Evolutionary conservation across 495 filamentous ascomycete genomes (phyloP).

Genomic region (Parachaetomium inaequale): DNA sequence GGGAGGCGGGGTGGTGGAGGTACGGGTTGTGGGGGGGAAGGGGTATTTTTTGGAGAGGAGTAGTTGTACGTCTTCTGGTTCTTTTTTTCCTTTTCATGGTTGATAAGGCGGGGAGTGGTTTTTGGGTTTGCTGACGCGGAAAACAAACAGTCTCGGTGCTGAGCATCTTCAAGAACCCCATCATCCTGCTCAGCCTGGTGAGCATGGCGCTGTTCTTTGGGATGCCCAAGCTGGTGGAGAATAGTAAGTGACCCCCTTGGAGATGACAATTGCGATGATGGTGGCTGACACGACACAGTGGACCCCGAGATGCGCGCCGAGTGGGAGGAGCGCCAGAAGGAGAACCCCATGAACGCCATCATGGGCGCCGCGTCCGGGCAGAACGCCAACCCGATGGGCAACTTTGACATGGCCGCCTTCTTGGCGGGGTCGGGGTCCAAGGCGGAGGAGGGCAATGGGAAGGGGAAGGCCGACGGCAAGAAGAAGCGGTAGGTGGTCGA

Average conservation of each 20-base stretch:
- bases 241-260: constrained; percentile 61
- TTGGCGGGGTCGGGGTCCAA: constrained; percentile 55
- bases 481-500: constrained; percentile 19
- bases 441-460: constrained; percentile 23
- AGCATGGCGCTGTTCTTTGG: constrained; percentile 78
- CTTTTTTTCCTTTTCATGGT: background rate
- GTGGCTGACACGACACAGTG: constrained; percentile 54
- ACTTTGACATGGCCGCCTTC: constrained; percentile 85
- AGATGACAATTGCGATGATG: background rate
- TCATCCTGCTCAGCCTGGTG: constrained; percentile 86
- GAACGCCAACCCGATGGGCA: constrained; percentile 52
- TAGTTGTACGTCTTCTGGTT: constrained; percentile 65
- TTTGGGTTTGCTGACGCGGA: background rate
- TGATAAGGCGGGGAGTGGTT: background rate
- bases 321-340: constrained; percentile 84
- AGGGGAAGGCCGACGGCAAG: constrained; percentile 22
- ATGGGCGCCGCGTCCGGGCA: constrained; percentile 44
- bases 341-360: constrained; percentile 56
- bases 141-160: constrained; percentile 48
- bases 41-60: constrained; percentile 69
- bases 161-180: constrained; percentile 81
- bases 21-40: constrained; percentile 58
- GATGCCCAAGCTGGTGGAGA: constrained; percentile 91
- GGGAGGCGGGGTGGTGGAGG: constrained; percentile 48
- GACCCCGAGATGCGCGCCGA: constrained; percentile 90